These are phyloP conservation scores for Mycena sanguinolenta DNA, from an alignment of 768 basidiomycete species.

Conservation along the genomic window DNA sequence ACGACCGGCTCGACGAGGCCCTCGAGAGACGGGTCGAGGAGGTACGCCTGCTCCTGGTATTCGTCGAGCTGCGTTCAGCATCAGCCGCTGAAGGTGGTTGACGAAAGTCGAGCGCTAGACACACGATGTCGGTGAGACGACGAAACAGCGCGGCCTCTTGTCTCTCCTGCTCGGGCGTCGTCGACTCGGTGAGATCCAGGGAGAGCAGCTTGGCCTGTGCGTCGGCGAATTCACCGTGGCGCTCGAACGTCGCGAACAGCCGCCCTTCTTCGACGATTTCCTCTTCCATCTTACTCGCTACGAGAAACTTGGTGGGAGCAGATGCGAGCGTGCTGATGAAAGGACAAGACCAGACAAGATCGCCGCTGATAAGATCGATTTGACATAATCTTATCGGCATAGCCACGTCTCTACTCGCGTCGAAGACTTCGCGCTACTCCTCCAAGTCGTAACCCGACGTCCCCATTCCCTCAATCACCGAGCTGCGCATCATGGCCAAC, in stretches of 20 bases:
- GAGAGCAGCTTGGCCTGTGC: slow-evolving; percentile 65
- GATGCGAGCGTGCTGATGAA: too few relatives aligned
- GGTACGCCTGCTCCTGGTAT: slow-evolving; percentile 94
- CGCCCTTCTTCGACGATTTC: slow-evolving; percentile 59
- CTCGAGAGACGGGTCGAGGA: slow-evolving; percentile 92
- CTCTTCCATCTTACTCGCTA: slow-evolving; percentile 36
- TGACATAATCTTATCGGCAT: too few relatives aligned
- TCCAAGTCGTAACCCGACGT: too few relatives aligned
- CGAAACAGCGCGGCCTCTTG: slow-evolving; percentile 57
- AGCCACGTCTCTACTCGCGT: too few relatives aligned
- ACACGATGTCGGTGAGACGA: slow-evolving; percentile 65
- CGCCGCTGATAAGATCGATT: too few relatives aligned
- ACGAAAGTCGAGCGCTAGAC: slow-evolving; percentile 40
- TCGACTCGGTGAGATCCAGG: slow-evolving; percentile 58
- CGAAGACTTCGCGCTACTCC: too few relatives aligned
- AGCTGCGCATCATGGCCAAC: too few relatives aligned
- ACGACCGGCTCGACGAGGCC: slow-evolving; percentile 82
- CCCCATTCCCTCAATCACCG: too few relatives aligned
- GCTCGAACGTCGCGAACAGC: slow-evolving; percentile 71
- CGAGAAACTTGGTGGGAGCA: too few relatives aligned
- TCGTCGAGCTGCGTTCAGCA: slow-evolving; percentile 72
- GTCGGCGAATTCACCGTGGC: slow-evolving; percentile 68
- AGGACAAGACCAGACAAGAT: too few relatives aligned
- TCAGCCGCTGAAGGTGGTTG: slow-evolving; percentile 1
- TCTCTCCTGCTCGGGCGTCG: slow-evolving; percentile 57